Conservation (phyloP, 23 red algal species). For the Gracilaria caudata region DNA sequence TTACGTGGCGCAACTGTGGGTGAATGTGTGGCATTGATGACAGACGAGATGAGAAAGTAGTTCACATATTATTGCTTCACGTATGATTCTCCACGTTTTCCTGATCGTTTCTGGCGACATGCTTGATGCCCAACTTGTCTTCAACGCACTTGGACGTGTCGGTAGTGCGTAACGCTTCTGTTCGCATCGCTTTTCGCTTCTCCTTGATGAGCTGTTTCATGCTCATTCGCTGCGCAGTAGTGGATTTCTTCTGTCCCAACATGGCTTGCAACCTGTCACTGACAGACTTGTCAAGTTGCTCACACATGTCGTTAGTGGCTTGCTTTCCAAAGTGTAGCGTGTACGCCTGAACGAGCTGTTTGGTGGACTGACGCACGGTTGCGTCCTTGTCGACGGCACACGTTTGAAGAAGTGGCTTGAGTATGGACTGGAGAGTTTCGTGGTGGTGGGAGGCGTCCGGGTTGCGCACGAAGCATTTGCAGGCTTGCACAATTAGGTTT, state of each 20-base stretch:
- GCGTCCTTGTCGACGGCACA: neutral
- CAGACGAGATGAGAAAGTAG: neutral
- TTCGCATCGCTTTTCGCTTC: conserved; percentile 21
- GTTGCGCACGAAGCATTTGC: neutral
- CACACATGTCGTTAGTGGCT: neutral
- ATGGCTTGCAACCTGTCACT: neutral
- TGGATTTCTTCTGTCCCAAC: neutral
- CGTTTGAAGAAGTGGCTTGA: neutral
- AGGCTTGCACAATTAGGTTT: neutral
- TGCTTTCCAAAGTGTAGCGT: neutral
- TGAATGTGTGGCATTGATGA: conserved; percentile 66
- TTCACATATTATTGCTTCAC: neutral
- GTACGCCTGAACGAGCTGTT: neutral
- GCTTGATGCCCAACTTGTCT: neutral
- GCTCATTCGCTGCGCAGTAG: neutral
- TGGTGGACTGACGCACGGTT: neutral
- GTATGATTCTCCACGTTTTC: conserved; percentile 1
- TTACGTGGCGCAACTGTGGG: conserved; percentile 66
- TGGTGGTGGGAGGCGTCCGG: neutral
- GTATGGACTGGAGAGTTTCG: neutral
- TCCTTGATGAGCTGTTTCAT: conserved; percentile 3
- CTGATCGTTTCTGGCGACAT: conserved; percentile 3
- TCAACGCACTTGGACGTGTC: neutral
- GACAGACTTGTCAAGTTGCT: neutral
- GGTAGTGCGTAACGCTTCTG: neutral